phyloP scores from a whole-genome alignment of 176 grass and related monocot species.

The Raddia distichophylla region DNA sequence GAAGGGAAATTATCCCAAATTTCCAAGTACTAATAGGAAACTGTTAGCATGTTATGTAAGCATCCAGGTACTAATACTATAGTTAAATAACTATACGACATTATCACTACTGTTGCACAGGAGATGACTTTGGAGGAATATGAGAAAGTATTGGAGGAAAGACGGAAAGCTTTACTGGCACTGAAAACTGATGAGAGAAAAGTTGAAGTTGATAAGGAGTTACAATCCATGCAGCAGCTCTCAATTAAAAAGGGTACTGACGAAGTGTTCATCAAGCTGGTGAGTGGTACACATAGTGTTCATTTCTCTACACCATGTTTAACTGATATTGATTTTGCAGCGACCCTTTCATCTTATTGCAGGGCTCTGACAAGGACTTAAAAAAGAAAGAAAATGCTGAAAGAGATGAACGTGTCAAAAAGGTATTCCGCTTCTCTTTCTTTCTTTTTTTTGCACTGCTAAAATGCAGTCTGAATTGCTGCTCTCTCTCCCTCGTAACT shows the following conservation, averaged over 20 bases:
- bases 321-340: not conserved
- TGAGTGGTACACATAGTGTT: not conserved
- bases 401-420: slow-evolving; percentile 66
- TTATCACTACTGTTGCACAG: slow-evolving; percentile 18
- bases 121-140: slow-evolving; percentile 96
- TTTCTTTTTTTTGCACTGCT: not conserved
- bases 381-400: slow-evolving; percentile 77
- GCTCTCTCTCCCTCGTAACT: not conserved
- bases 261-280: slow-evolving; percentile 79
- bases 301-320: not conserved
- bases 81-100: slow-evolving; percentile 7
- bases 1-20: not conserved
- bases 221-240: slow-evolving; percentile 69
- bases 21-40: not conserved
- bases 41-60: not conserved
- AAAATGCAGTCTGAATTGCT: not conserved
- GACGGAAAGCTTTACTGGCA: slow-evolving; percentile 60
- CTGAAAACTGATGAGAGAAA: slow-evolving; percentile 74
- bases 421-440: slow-evolving; percentile 31
- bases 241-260: slow-evolving; percentile 62
- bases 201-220: slow-evolving; percentile 79
- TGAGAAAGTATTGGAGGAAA: slow-evolving; percentile 79
- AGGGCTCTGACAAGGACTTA: slow-evolving; percentile 71
- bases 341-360: not conserved
- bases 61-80: not conserved